These are phyloP conservation scores for Talaromyces pinophilus DNA, from an alignment of 2,329 filamentous ascomycete genomes.

Conservation along the genomic window DNA sequence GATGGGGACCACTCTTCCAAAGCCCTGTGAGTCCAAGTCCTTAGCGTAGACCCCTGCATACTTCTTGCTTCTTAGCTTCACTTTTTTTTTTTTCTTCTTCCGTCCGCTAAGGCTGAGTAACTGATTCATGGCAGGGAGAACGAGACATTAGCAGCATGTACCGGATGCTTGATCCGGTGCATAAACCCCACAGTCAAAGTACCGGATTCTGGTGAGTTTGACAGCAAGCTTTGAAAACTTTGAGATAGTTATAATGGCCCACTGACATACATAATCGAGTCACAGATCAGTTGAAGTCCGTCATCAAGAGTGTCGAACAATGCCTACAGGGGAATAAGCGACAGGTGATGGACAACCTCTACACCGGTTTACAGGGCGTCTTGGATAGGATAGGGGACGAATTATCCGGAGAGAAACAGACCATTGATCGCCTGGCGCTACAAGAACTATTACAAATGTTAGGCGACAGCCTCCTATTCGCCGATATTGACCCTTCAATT, in stretches of 20 bases:
- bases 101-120: slow-evolving; percentile 11
- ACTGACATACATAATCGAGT: slow-evolving; percentile 8
- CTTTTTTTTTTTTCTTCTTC: neutral
- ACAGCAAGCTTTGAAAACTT: neutral
- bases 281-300: slow-evolving; percentile 18
- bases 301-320: slow-evolving; percentile 32
- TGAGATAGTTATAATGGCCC: neutral
- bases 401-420: slow-evolving; percentile 25
- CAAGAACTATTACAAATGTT: slow-evolving; percentile 33
- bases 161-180: slow-evolving; percentile 43
- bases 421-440: slow-evolving; percentile 29
- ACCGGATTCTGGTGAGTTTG: slow-evolving; percentile 32
- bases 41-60: neutral
- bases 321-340: slow-evolving; percentile 37
- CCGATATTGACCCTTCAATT: slow-evolving; percentile 38
- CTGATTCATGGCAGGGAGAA: slow-evolving; percentile 28
- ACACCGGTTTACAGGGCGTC: slow-evolving; percentile 38
- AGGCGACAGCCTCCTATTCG: slow-evolving; percentile 34
- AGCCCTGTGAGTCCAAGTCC: slow-evolving; percentile 31
- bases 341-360: slow-evolving; percentile 38
- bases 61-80: neutral
- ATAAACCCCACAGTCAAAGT: slow-evolving; percentile 34
- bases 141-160: slow-evolving; percentile 42
- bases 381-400: slow-evolving; percentile 35
- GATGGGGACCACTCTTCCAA: slow-evolving; percentile 54